phyloP scores from a whole-genome alignment of 1,284 basidiomycete species.

The Cutaneotrichosporon cavernicola region DNA sequence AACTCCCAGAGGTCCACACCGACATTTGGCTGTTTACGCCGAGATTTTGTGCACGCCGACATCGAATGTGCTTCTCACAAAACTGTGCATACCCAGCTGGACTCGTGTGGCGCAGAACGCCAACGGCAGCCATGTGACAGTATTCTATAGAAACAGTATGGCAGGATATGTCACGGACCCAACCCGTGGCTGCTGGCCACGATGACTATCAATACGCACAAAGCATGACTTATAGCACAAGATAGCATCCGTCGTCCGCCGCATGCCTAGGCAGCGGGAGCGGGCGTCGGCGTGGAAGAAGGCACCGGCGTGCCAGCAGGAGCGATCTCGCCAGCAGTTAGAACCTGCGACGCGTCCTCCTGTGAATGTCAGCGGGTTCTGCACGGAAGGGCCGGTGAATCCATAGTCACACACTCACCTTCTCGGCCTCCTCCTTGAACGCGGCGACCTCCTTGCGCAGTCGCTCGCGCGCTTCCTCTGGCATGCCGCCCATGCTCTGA shows the following conservation, averaged over 20 bases:
- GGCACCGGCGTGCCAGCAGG: background rate
- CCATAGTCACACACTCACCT: conserved; percentile 51
- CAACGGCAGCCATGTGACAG: background rate
- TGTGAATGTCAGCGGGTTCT: conserved; percentile 17
- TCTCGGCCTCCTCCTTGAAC: conserved; percentile 78
- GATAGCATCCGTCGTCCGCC: background rate
- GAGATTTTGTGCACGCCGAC: too few relatives aligned
- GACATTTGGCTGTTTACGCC: too few relatives aligned
- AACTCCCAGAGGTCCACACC: too few relatives aligned
- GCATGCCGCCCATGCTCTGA: conserved; percentile 57
- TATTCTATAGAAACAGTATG: background rate
- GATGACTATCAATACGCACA: background rate
- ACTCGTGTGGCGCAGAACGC: too few relatives aligned
- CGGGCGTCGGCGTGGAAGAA: background rate
- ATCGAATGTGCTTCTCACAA: too few relatives aligned
- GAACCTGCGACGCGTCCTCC: conserved; percentile 43
- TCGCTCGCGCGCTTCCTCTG: conserved; percentile 56
- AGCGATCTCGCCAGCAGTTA: conserved; percentile 10
- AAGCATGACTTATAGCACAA: background rate
- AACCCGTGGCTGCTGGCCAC: background rate
- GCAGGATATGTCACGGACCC: background rate
- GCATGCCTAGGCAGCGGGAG: background rate
- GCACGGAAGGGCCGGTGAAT: background rate
- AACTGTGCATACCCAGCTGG: too few relatives aligned
- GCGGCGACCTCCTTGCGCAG: conserved; percentile 65